These are phyloP conservation scores for Zelonia costaricensis DNA, from an alignment of 208 protist species.

Conservation along the genomic window DNA sequence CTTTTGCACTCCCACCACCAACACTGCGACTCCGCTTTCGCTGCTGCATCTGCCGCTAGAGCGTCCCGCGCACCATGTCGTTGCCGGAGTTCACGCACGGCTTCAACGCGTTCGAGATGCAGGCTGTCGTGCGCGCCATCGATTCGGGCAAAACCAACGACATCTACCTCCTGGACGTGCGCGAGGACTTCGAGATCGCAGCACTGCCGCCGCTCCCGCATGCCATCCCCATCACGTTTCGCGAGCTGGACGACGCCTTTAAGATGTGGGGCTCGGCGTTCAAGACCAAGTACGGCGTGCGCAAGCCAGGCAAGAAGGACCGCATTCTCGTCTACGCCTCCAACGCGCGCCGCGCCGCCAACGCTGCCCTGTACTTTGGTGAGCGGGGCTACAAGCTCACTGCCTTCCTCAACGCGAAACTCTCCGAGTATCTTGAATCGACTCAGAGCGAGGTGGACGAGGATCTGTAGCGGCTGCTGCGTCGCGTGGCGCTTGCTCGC, in stretches of 20 bases:
- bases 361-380: slow-evolving; percentile 30
- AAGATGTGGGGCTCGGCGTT: slow-evolving; percentile 49
- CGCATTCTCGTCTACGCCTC: slow-evolving; percentile 59
- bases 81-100: slow-evolving; percentile 33
- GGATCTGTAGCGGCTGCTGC: slow-evolving; percentile 41
- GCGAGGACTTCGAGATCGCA: slow-evolving; percentile 56
- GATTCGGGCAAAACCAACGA: slow-evolving; percentile 32
- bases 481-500: no score
- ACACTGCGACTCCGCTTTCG: no score
- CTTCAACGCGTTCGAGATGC: slow-evolving; percentile 48
- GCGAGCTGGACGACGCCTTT: slow-evolving; percentile 48
- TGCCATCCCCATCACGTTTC: slow-evolving; percentile 51
- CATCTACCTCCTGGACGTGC: slow-evolving; percentile 63
- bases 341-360: slow-evolving; percentile 35
- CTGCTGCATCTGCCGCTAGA: no score
- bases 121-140: slow-evolving; percentile 57
- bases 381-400: slow-evolving; percentile 33
- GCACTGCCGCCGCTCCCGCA: slow-evolving; percentile 43
- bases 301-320: slow-evolving; percentile 49
- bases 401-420: slow-evolving; percentile 35
- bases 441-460: slow-evolving; percentile 32
- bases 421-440: slow-evolving; percentile 40
- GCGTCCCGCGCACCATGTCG: no score
- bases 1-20: no score
- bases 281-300: slow-evolving; percentile 50